Evolutionary conservation across 495 filamentous ascomycete species (phyloP), one percentile per base, ranked within the genome.

Genomic region (Penicillium desertorum): DNA sequence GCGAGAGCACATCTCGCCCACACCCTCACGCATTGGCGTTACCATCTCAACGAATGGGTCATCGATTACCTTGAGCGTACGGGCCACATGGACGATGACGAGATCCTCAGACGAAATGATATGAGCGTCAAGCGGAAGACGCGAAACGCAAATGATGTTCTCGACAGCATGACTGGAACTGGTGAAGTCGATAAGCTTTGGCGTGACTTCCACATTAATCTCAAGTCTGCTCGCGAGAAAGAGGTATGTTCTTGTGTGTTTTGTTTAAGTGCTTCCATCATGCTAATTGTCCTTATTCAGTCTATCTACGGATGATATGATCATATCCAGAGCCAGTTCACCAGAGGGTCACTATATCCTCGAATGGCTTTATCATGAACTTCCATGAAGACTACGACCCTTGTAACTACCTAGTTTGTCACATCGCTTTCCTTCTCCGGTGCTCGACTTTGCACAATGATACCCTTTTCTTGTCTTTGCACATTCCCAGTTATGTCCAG

Each of bases 1-100:
- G 69, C 63, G 45, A 91, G 90, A 64, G 87, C 90, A 7, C 72
- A 79, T 53, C 84, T 83, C 16, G 87, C 87, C 0, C 90, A 93
- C 62, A 79, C 76, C 0, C 76, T 93, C 2, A 77, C 79, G 1
- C 90, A 94, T 69, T 94, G 90, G 90, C 86, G 87, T 42, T 81
- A 81, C 62, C 81, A 84, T 30, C 83, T 93, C 42, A 87, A 89
- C 58, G 77, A 88, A 58, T 87, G 78, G 79, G 86, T 91, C 4
- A 75, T 87, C 14, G 75, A 83, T 16, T 82, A 81, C 51, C 80
- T 94, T 5, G 64, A 72, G 5, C 62, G 63, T 12, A 72, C 81
- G 47, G 86, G 87, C 11, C 78, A 84, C 55, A 67, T 81, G 32
- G 67, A 68, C 0, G 70, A 81, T 7, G 66, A 79, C 3, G 78